phyloP scores from a whole-genome alignment of 2,329 filamentous ascomycete species.

The Triangularia verruculosa region DNA sequence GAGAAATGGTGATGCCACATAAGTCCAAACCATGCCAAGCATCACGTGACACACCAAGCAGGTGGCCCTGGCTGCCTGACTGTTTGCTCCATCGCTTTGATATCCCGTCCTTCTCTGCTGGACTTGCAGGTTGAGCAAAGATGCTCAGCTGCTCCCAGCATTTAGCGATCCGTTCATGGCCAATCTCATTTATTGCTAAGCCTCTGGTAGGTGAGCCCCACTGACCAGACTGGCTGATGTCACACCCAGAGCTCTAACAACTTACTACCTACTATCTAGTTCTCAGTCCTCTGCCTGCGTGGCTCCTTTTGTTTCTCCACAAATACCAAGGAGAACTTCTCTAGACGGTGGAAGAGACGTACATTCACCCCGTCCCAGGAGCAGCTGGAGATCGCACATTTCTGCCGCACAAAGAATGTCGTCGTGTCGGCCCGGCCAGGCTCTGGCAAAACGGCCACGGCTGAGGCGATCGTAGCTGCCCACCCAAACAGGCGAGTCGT shows the following conservation, averaged over 20 bases:
- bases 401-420: conserved; percentile 8
- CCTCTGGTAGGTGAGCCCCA: neutral
- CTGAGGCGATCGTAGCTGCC: conserved; percentile 11
- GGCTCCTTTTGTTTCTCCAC: conserved; percentile 3
- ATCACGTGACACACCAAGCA: too few species aligned
- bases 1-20: too few species aligned
- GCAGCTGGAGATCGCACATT: conserved; percentile 9
- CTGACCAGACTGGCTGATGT: neutral
- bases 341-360: neutral
- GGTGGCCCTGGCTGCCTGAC: too few species aligned
- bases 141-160: conserved; percentile 5
- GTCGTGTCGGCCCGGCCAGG: conserved; percentile 12
- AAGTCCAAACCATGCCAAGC: too few species aligned
- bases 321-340: conserved; percentile 9
- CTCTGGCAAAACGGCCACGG: conserved; percentile 10
- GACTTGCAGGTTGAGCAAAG: conserved; percentile 4
- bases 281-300: neutral
- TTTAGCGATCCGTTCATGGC: conserved; percentile 1
- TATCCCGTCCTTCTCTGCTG: too few species aligned
- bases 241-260: conserved; percentile 5
- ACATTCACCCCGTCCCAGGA: conserved; percentile 11
- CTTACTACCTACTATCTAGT: too few species aligned
- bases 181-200: conserved; percentile 7
- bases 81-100: too few species aligned
- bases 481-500: conserved; percentile 9